Percentiles rank a stretch among this genome's conserved stretches.
Conservation (phyloP, 495 filamentous ascomycete genomes). For the Venustampulla echinocandica region DNA sequence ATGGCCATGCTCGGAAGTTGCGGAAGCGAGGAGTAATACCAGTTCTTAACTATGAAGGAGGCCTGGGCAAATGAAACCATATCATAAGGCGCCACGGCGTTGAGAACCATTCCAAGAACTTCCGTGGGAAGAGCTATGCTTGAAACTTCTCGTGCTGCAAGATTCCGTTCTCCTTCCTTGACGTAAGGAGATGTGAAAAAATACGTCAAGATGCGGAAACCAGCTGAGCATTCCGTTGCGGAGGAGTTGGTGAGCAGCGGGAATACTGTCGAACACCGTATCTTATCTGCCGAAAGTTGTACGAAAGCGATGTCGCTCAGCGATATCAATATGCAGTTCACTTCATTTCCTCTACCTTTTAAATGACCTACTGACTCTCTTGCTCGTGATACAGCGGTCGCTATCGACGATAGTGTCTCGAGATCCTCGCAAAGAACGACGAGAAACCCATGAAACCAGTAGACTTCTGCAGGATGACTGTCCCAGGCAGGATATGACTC, state of each 20-base stretch:
- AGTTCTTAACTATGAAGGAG: neutral
- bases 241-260: neutral
- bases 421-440: neutral
- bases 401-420: neutral
- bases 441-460: neutral
- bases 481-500: neutral
- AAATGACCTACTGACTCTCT: neutral
- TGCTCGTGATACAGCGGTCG: neutral
- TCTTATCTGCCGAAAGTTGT: neutral
- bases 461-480: neutral
- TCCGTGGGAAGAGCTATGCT: neutral
- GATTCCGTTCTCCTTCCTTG: neutral
- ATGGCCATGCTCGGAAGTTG: neutral
- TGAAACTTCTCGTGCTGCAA: neutral
- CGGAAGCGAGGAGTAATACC: neutral
- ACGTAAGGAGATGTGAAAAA: neutral
- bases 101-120: neutral
- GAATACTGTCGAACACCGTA: neutral
- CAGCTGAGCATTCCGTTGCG: neutral
- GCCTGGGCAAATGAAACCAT: neutral
- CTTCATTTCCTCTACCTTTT: neutral
- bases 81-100: neutral
- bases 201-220: neutral
- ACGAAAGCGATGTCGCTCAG: neutral
- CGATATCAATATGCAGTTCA: neutral